Base-by-base conservation (phyloP, 202 grass and related monocot species). In the Saccharum hybrid region DNA sequence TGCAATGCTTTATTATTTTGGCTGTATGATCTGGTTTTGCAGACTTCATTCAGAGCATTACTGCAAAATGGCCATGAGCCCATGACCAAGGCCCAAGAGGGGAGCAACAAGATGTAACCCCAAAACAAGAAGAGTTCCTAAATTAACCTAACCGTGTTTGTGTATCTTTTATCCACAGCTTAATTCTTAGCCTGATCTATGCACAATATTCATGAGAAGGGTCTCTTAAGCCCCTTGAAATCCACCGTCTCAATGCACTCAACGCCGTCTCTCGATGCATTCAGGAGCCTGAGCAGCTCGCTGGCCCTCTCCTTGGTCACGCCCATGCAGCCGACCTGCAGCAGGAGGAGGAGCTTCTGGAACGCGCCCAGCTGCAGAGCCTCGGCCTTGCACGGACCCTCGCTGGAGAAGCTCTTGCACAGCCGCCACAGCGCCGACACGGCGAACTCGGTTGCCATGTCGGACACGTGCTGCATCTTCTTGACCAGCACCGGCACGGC, bases 161-260 rank as follows among this genome's bases (percentile, higher is more conserved):
- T 52, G 71, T 41, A 75, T 54, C 63, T n/a, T n/a, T n/a, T 83
- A 90, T 80, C 42, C 42, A 86, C 84, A 83, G 59, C 14, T 71
- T 46, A 45, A 64, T 64, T 63, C 22, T 60, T 43, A 71, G 8
- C 10, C 65, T 28, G 45, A 0, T 54, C 64, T 26, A 57, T 64
- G 49, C 57, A 61, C 57, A 61, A 10, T 45, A 45, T 14, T 64
- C 62, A 26, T 57, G 31, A 59, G 61, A 97, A 97, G 42, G 94
- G 82, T 63, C 89, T 92, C 81, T 97, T 94, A 18, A 97, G 81
- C 10, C 83, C 90, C 67, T 92, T 92, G 80, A 97, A 94, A 90
- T 94, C 92, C 14, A 89, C 70, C 1, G 89, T 82, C 51, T 97
- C 94, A 26, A 92, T 92, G 94, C 94, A 97, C 75, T 97, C 94